Evolutionary conservation across 2,329 filamentous ascomycete species (phyloP).

Genomic region (Paracoccidioides brasiliensis): DNA sequence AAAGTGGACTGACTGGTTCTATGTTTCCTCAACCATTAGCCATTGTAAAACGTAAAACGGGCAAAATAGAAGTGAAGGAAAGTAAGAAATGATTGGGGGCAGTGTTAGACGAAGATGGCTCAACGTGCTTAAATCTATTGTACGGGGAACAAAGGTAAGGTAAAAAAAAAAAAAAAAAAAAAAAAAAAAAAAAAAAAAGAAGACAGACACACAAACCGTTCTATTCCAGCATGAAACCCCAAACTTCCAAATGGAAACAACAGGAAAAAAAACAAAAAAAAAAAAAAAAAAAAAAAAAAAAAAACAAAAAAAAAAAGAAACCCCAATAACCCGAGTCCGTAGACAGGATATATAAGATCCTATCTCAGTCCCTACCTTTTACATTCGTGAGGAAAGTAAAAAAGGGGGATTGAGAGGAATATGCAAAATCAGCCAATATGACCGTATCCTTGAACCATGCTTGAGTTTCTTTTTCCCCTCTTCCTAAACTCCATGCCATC

Average conservation of each 20-base stretch:
- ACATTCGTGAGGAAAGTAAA: not conserved
- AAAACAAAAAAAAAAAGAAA: not conserved
- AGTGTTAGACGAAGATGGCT: not conserved
- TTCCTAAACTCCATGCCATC: slow-evolving; percentile 13
- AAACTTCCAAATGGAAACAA: not conserved
- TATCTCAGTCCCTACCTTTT: not conserved
- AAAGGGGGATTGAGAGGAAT: not conserved
- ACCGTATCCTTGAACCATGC: slow-evolving; percentile 1
- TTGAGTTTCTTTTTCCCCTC: slow-evolving; percentile 2
- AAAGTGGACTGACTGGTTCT: not conserved
- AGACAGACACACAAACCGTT: not conserved
- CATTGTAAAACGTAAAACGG: not conserved
- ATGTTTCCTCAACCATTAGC: not conserved
- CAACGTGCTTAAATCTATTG: not conserved
- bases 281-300: not conserved
- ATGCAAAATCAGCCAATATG: not conserved
- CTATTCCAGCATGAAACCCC: not conserved
- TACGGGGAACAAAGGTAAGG: not conserved
- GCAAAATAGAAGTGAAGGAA: not conserved
- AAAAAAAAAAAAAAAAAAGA: too few relatives aligned
- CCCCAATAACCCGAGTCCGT: slow-evolving; percentile 4
- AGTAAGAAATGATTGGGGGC: not conserved
- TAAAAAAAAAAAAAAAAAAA: too few relatives aligned
- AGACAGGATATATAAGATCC: not conserved
- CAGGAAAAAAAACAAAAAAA: not conserved